Base-by-base conservation (phyloP, 352 stramenopile species). In the Phytophthora brassicae region DNA sequence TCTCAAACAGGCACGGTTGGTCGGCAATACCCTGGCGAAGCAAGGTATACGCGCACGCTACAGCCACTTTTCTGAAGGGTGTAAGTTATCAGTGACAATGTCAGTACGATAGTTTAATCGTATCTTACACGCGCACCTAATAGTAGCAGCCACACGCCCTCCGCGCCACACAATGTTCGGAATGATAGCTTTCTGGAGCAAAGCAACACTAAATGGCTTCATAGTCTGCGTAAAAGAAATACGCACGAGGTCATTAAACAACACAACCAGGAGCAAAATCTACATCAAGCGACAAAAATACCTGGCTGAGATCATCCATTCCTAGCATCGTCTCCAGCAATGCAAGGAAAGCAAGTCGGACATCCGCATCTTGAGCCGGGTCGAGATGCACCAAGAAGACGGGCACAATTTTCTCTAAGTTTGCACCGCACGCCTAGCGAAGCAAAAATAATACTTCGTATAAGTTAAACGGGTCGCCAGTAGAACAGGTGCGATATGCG, bases 141-240 rank as follows among this genome's bases (percentile, higher is more conserved):
- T 90, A 9, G 88, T 96, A 31, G 86, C 83, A 39, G 90, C 88
- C 16, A 96, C 86, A 39, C 88, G 81, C 17, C 89, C 90, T 20
- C 81, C 89, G 56, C 83, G 81, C 89, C 90, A 97, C 22, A 96
- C 86, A 31, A 96, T 90, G 71, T 96, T 97, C 11, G 90, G 89
- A 20, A 92, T 83, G 38, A 97, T 90, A 41, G 77, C 75, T 44
- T 92, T 86, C 35, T 89, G 65, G 20, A 97, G 54, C 19, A 95
- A 51, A 20, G 58, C 12, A 13, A 68, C 69, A 41, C 71, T 88
- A 56, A 84, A 92, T 13, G 77, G 70, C 50, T 82, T 75, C 47
- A 95, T 88, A 0, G 81, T 60, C 86, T 94, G 41, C 6, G 24
- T 0, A 54, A 22, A 11, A 41, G 0, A 48, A 48, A 13, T 7